Evolutionary conservation across 805 yeast species (phyloP).

Genomic region (Blastobotrys chiropterorum): DNA sequence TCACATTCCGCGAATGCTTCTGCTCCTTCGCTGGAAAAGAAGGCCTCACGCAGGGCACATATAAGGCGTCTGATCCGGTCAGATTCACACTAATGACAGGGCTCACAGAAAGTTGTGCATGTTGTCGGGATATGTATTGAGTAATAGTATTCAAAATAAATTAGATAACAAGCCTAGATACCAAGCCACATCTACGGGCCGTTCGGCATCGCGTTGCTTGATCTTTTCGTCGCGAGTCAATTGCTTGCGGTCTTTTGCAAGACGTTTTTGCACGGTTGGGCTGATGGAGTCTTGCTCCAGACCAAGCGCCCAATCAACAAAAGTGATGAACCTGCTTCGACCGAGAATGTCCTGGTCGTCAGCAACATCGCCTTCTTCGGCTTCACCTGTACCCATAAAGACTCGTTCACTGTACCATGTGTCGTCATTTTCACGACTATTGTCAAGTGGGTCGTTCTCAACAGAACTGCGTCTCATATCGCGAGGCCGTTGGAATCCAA

Average conservation of each 20-base stretch:
- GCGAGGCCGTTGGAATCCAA: not conserved
- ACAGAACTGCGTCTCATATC: not conserved
- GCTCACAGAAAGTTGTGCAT: too few species aligned
- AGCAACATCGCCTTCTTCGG: constrained; percentile 8
- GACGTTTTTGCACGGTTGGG: constrained; percentile 5
- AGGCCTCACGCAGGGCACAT: too few species aligned
- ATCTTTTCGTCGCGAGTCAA: constrained; percentile 10
- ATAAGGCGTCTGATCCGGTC: too few species aligned
- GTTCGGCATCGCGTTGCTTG: constrained; percentile 12
- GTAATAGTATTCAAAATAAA: not conserved
- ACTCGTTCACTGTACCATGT: constrained; percentile 6
- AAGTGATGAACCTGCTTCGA: constrained; percentile 9
- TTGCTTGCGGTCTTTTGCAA: not conserved
- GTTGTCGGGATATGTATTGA: too few species aligned
- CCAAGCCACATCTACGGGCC: constrained; percentile 12
- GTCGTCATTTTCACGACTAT: not conserved
- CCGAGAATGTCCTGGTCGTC: constrained; percentile 7
- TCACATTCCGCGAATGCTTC: too few species aligned
- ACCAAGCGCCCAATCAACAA: constrained; percentile 22
- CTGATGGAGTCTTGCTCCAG: constrained; percentile 12
- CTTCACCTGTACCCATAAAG: constrained; percentile 2
- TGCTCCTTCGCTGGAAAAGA: too few species aligned
- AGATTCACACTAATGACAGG: too few species aligned
- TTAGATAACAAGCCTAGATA: constrained; percentile 10
- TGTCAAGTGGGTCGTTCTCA: not conserved